Evolutionary conservation across 371 early-diverging fungal species (phyloP).

Genomic region (Mortierella sp.): DNA sequence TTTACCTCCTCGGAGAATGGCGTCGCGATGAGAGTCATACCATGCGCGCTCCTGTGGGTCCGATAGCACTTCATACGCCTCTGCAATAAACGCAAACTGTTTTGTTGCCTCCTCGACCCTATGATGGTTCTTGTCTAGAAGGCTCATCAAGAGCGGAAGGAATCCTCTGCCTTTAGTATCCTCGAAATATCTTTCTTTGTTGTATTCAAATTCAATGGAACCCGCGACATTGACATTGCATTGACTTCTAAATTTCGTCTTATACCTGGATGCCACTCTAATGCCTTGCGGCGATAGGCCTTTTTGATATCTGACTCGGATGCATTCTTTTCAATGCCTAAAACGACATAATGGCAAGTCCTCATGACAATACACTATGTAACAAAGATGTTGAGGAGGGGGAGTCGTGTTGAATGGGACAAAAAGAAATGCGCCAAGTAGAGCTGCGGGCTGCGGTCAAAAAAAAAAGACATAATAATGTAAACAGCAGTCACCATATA

Average conservation of each 20-base stretch:
- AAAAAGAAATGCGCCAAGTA: background rate
- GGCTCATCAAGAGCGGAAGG: background rate
- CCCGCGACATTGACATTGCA: background rate
- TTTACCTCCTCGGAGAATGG: slow-evolving; percentile 83
- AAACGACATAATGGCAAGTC: slow-evolving; percentile 92
- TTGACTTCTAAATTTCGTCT: background rate
- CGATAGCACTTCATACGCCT: slow-evolving; percentile 91
- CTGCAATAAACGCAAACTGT: slow-evolving; percentile 86
- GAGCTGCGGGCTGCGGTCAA: background rate
- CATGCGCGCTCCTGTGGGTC: slow-evolving; percentile 93
- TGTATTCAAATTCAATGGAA: background rate
- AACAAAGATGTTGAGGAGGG: slow-evolving; percentile 2
- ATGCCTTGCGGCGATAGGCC: slow-evolving; percentile 87
- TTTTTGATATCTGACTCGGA: slow-evolving; percentile 86
- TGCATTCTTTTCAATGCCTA: slow-evolving; percentile 82
- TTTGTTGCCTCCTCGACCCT: slow-evolving; percentile 86
- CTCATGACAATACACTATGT: slow-evolving; percentile 55
- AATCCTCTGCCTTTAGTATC: no score
- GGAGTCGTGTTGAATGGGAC: background rate
- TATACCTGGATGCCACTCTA: slow-evolving; percentile 90
- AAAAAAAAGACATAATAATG: background rate
- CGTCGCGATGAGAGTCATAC: slow-evolving; percentile 90
- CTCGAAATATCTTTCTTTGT: background rate
- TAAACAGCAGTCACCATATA: slow-evolving; percentile 3
- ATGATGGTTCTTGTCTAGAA: slow-evolving; percentile 87